Percentiles rank a stretch among this genome's conserved stretches.
These are phyloP conservation scores for Dryadomyces quercivorus DNA, from an alignment of 2,329 filamentous ascomycete genomes.

Conservation along the genomic window DNA sequence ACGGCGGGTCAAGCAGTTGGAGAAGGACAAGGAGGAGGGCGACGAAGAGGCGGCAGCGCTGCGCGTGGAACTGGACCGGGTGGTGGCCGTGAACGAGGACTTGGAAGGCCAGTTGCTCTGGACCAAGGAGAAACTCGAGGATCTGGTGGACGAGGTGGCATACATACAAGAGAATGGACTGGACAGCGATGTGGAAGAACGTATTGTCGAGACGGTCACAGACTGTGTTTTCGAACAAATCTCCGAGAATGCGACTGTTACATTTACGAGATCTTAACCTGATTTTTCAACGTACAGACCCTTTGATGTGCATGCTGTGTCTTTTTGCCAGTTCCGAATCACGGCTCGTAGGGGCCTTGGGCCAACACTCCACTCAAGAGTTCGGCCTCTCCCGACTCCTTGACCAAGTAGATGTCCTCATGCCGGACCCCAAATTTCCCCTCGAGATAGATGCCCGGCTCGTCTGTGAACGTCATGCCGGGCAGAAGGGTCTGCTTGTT, in stretches of 20 bases:
- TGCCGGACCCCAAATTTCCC: slow-evolving; percentile 49
- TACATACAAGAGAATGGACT: background rate
- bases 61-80: background rate
- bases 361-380: slow-evolving; percentile 28
- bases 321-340: no score
- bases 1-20: background rate
- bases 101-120: background rate
- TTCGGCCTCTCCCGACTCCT: slow-evolving; percentile 37
- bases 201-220: background rate
- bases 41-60: background rate
- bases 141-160: background rate
- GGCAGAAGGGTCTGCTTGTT: slow-evolving; percentile 32
- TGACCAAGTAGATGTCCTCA: slow-evolving; percentile 49
- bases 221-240: background rate
- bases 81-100: background rate
- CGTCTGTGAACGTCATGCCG: slow-evolving; percentile 52
- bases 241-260: background rate
- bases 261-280: background rate
- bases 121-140: background rate
- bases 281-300: no score
- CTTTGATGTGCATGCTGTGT: no score
- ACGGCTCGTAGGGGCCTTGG: slow-evolving; percentile 5
- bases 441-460: slow-evolving; percentile 50
- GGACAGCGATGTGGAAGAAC: background rate
- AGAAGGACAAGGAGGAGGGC: background rate